These are phyloP conservation scores for Aspergillus viridinutans DNA, from an alignment of 2,329 filamentous ascomycete genomes.

Conservation along the genomic window DNA sequence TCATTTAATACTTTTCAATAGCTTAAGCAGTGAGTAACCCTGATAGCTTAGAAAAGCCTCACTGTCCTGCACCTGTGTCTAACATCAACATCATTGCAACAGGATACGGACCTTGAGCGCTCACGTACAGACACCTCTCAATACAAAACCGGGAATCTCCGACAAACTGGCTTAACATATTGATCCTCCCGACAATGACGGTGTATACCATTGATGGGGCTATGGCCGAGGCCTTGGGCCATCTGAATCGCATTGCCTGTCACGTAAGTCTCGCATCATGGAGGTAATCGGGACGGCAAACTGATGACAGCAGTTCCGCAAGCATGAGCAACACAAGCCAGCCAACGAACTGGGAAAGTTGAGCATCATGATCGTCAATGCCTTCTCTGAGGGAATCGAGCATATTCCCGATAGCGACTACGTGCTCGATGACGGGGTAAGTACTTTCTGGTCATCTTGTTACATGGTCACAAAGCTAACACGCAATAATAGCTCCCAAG, in stretches of 20 bases:
- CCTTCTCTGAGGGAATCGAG: slow-evolving; percentile 28
- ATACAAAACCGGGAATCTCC: neutral
- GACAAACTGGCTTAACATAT: neutral
- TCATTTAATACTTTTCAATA: neutral
- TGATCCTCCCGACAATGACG: slow-evolving; percentile 9
- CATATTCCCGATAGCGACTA: slow-evolving; percentile 17
- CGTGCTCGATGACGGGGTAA: slow-evolving; percentile 16
- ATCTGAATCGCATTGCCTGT: slow-evolving; percentile 22
- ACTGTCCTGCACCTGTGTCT: neutral
- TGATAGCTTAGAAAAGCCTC: neutral
- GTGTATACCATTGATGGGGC: slow-evolving; percentile 21
- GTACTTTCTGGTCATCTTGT: neutral
- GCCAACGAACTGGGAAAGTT: slow-evolving; percentile 35
- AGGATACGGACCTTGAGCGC: neutral
- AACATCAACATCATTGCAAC: neutral
- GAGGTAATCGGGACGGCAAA: neutral
- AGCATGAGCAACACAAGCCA: slow-evolving; percentile 24
- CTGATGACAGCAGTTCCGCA: slow-evolving; percentile 25
- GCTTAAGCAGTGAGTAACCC: neutral
- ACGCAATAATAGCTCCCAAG: neutral
- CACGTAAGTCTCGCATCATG: slow-evolving; percentile 20
- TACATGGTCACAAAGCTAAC: neutral
- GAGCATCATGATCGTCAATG: slow-evolving; percentile 28
- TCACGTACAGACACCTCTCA: neutral
- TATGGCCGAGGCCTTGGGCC: slow-evolving; percentile 26